Percentiles rank a stretch among this genome's conserved stretches.
Conservation (phyloP, 2,329 filamentous ascomycete genomes). For the Botryotinia narcissicola region DNA sequence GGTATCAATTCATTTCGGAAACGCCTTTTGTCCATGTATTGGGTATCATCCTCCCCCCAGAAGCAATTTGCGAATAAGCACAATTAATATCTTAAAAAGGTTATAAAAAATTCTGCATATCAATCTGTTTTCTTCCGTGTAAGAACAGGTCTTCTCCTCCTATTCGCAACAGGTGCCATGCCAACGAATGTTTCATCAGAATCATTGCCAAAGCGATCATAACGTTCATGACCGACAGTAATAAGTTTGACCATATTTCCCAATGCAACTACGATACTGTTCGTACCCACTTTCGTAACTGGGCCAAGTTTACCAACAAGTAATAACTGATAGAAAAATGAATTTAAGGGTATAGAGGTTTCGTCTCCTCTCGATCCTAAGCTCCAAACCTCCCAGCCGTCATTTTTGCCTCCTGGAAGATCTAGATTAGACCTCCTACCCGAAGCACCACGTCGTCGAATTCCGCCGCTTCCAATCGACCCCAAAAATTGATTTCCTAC, state of each 20-base stretch:
- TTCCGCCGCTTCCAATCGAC: conserved; percentile 12
- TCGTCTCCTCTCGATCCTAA: conserved; percentile 46
- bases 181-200: conserved; percentile 33
- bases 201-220: conserved; percentile 43
- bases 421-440: background rate
- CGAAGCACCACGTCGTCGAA: conserved; percentile 27
- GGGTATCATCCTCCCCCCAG: conserved; percentile 20
- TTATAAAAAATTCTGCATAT: background rate
- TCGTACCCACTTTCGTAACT: conserved; percentile 58
- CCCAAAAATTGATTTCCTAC: background rate
- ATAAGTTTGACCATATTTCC: conserved; percentile 73
- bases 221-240: conserved; percentile 62
- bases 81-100: conserved; percentile 14
- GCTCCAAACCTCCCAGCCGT: conserved; percentile 54
- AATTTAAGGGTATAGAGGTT: conserved; percentile 24
- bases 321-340: conserved; percentile 46
- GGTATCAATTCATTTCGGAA: conserved; percentile 7
- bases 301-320: conserved; percentile 67
- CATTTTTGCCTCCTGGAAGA: conserved; percentile 25
- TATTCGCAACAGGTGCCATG: conserved; percentile 25
- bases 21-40: conserved; percentile 20
- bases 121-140: conserved; percentile 16
- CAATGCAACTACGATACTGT: conserved; percentile 66
- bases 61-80: conserved; percentile 12
- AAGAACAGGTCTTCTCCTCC: conserved; percentile 16